Percentiles rank a stretch among this genome's conserved stretches.
Conservation (phyloP, 2,329 filamentous ascomycete species). For the Colletotrichum neosansevieriae region DNA sequence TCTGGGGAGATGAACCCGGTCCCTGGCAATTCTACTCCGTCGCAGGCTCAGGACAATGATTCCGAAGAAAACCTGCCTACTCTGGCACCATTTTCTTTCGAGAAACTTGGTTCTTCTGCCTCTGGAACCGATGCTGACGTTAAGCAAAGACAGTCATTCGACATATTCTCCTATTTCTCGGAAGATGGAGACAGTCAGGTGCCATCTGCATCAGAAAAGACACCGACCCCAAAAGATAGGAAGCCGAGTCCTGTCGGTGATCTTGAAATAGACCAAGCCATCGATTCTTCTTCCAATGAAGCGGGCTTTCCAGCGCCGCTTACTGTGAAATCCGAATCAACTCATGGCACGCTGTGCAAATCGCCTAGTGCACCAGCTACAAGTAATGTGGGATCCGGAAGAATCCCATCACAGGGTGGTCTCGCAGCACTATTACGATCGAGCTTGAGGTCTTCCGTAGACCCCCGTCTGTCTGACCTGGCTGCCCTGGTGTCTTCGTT, state of each 20-base stretch:
- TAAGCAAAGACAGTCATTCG: neutral
- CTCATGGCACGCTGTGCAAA: neutral
- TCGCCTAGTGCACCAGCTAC: neutral
- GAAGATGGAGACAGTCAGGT: neutral
- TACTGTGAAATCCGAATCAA: neutral
- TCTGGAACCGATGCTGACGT: neutral
- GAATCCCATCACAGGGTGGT: constrained; percentile 10
- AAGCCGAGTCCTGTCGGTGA: too few relatives aligned
- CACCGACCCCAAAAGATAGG: neutral
- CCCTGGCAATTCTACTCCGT: neutral
- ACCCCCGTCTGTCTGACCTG: constrained; percentile 45
- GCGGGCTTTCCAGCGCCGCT: too few relatives aligned
- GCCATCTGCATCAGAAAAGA: neutral
- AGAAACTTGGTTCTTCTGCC: constrained; percentile 2
- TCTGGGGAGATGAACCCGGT: constrained; percentile 21
- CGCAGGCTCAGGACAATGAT: neutral
- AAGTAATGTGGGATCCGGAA: neutral
- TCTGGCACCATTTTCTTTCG: constrained; percentile 20
- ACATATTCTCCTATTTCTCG: neutral
- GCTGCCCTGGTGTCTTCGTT: constrained; percentile 47
- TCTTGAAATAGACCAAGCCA: too few relatives aligned
- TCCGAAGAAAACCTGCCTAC: neutral
- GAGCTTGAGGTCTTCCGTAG: constrained; percentile 38
- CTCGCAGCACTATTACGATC: constrained; percentile 26
- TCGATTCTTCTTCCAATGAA: too few relatives aligned